phyloP scores from a whole-genome alignment of 2,329 filamentous ascomycete species.

The Pestalotiopsis sp. region DNA sequence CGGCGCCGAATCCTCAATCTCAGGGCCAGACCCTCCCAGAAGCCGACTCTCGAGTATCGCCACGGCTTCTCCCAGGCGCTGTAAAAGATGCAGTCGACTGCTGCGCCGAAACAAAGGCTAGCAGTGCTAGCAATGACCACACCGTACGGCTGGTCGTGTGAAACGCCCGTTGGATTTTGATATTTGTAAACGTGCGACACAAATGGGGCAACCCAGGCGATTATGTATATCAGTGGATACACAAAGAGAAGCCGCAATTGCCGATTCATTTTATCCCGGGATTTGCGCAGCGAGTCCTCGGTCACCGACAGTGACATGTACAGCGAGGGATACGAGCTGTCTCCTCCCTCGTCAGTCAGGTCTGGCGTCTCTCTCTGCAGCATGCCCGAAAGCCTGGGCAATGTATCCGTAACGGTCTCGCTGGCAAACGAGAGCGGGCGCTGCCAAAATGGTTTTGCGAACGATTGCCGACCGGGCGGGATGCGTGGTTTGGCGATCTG shows the following conservation, averaged over 20 bases:
- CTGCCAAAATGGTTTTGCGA: background rate
- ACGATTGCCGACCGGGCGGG: background rate
- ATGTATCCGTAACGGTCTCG: background rate
- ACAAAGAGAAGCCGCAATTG: conserved; percentile 75
- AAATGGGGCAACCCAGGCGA: conserved; percentile 75
- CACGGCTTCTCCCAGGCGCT: conserved; percentile 72
- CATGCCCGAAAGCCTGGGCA: background rate
- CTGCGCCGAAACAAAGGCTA: conserved; percentile 66
- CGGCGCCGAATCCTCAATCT: conserved; percentile 21
- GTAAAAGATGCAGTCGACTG: conserved; percentile 71
- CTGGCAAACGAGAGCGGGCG: background rate
- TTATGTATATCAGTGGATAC: conserved; percentile 73
- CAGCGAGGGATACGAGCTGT: conserved; percentile 16
- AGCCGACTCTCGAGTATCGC: conserved; percentile 50
- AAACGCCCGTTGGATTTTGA: conserved; percentile 30
- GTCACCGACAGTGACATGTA: conserved; percentile 27
- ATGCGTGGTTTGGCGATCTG: background rate
- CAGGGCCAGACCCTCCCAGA: conserved; percentile 32
- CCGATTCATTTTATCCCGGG: conserved; percentile 61
- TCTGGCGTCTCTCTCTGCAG: background rate
- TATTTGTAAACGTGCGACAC: conserved; percentile 64
- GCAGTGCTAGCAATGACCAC: conserved; percentile 58
- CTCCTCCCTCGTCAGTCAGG: background rate
- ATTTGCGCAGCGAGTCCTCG: conserved; percentile 33
- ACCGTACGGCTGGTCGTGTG: conserved; percentile 50